Base-by-base conservation (phyloP, 768 basidiomycete genomes). In the Trametes cinnabarina region DNA sequence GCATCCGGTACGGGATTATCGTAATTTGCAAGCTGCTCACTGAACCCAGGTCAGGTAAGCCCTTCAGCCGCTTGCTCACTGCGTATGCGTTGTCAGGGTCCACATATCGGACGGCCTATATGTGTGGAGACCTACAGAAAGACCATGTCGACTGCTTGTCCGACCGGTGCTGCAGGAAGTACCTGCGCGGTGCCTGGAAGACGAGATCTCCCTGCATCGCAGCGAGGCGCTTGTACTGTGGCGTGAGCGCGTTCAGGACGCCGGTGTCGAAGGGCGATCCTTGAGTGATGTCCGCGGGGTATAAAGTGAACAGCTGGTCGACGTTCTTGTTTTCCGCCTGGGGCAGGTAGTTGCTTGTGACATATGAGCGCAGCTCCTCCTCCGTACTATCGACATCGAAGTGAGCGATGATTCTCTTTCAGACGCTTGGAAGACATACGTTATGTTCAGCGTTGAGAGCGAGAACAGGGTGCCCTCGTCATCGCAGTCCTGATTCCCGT, bases 191-290 rank as follows among this genome's bases (percentile, higher is more conserved):
- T 0, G 72, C 79, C 55, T 83, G 77, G 69, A 84, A 81, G 2
- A 77, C 70, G 32, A 69, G 67, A 58, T 85, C 83, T 0, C 82
- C 83, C 47, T 74, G 72, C 58, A 83, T 71, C 0, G 82, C 75
- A 4, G 82, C 75, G 6, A 82, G 58, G 1, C 81, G 72, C 62
- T 84, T 84, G 68, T 73, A 82, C 55, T 84, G 74, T 0, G 80
- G 76, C 80, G 51, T 75, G 73, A 83, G 41, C 0, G 73, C 74
- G 51, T 84, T 82, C 23, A 75, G 56, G 40, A 67, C 23, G 0
- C 77, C 73, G 0, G 83, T 85, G 57, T 73, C 72, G 59, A 79
- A 85, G 0, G 83, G 83, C 0, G 81, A 84, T 17, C 83, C 83
- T 48, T 77, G 62, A 0, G 69, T 69, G 9, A 74, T 63, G 47